These are phyloP conservation scores for Exophiala aquamarina DNA, from an alignment of 2,329 filamentous ascomycete genomes.

Conservation along the genomic window DNA sequence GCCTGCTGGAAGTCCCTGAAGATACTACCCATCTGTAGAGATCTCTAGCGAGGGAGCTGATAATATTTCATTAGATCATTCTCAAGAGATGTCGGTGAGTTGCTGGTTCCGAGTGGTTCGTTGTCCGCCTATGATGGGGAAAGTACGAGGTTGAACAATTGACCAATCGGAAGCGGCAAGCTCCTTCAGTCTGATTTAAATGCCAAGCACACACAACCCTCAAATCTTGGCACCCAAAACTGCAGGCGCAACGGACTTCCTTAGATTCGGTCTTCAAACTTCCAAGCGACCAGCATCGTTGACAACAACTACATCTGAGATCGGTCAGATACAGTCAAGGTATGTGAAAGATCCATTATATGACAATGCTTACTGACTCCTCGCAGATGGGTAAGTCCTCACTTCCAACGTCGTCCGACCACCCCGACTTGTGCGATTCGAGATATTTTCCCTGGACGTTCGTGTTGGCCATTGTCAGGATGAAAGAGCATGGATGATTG, in stretches of 20 bases:
- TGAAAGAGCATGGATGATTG: slow-evolving; percentile 1
- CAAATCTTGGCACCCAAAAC: slow-evolving; percentile 18
- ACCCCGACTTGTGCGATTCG: background rate
- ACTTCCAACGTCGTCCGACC: slow-evolving; percentile 14
- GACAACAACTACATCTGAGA: slow-evolving; percentile 40
- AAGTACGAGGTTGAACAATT: slow-evolving; percentile 5
- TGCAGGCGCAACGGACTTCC: background rate
- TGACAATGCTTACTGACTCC: slow-evolving; percentile 27
- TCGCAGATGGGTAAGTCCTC: slow-evolving; percentile 62
- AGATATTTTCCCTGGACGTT: too few relatives aligned
- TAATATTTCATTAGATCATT: too few relatives aligned
- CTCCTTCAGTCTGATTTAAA: background rate
- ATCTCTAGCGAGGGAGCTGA: background rate
- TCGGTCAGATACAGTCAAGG: slow-evolving; percentile 43
- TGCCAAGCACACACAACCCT: slow-evolving; percentile 8
- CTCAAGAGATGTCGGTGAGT: slow-evolving; percentile 15
- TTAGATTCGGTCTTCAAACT: background rate
- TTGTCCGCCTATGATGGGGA: background rate
- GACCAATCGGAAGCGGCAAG: slow-evolving; percentile 10
- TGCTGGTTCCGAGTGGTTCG: background rate
- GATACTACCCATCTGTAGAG: slow-evolving; percentile 65
- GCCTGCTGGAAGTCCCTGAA: slow-evolving; percentile 73
- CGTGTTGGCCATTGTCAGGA: background rate
- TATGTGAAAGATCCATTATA: too few relatives aligned
- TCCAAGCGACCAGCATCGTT: slow-evolving; percentile 15